Evolutionary conservation across 306 rosid genomes (phyloP), one percentile per base, ranked within the genome.

Genomic region (Datisca glomerata): DNA sequence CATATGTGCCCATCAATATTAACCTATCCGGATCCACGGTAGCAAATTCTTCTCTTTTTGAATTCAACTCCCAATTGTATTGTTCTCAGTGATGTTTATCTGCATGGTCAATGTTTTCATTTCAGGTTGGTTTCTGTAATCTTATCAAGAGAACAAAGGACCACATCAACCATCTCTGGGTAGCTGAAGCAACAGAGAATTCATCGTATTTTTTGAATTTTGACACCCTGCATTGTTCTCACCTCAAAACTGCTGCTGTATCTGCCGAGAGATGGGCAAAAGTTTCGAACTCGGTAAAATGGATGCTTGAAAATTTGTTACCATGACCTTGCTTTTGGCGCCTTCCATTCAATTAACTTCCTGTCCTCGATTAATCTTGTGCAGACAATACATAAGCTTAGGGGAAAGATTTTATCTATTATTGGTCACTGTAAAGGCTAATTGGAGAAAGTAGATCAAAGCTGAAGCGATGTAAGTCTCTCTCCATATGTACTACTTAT

Each of bases 51-150:
- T 15, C 31, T 32, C 29, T 9, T 49, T 43, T 47, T 32, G 12
- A 7, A 25, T 27, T 45, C 48, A 52, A 43, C 39, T 3, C 2
- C 21, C 35, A 35, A 32, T n/a, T 18, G 21, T 47, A 19, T 32
- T 18, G 28, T 8, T n/a, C 3, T 25, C 14, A 13, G 21, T 7
- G 21, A 24, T 25, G 12, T 19, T 47, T 36, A 12, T 45, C 44
- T 20, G 13, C 33, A n/a, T 15, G 34, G 0, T 48, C 13, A 21
- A 29, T 19, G 24, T 3, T 39, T 50, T 24, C 45, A 36, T 25
- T 65, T 59, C 80, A 89, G 97, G 93, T 74, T 55, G 80, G 86
- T 47, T 77, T 87, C 56, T 79, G 75, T 66, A 83, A 83, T 75
- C 80, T 83, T 51, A 60, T 67, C 7, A 89, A 74, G 72, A 87